phyloP scores from a whole-genome alignment of 2,329 filamentous ascomycete genomes.

The Westerdykella aurantiaca region DNA sequence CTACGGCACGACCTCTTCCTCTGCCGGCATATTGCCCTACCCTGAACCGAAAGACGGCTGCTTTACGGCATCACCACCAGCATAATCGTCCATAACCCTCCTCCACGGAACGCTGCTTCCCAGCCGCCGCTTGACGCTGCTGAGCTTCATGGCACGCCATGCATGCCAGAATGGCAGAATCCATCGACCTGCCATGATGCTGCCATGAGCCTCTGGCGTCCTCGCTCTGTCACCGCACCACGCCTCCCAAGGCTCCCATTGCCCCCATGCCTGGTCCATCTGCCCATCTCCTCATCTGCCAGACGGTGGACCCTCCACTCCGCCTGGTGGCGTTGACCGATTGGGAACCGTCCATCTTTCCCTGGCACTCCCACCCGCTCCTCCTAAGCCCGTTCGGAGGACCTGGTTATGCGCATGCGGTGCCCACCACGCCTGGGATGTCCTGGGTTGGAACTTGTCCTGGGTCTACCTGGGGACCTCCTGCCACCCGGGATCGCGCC shows the following conservation, averaged over 20 bases:
- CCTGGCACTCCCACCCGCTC: constrained; percentile 21
- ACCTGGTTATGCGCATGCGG: constrained; percentile 30
- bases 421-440: constrained; percentile 28
- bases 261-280: constrained; percentile 28
- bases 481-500: constrained; percentile 28
- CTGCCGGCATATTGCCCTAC: constrained; percentile 31
- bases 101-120: constrained; percentile 21
- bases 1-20: constrained; percentile 33
- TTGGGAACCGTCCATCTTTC: constrained; percentile 28
- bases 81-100: constrained; percentile 21
- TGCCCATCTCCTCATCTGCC: constrained; percentile 26
- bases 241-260: constrained; percentile 18
- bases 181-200: constrained; percentile 7
- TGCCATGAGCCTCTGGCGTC: constrained; percentile 4
- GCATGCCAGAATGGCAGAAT: constrained; percentile 13
- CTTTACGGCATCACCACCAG: constrained; percentile 16
- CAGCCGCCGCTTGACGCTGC: constrained; percentile 23
- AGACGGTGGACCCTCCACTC: constrained; percentile 5
- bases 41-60: constrained; percentile 19
- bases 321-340: constrained; percentile 24
- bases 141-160: constrained; percentile 20
- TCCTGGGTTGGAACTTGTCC: not conserved
- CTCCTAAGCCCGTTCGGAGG: constrained; percentile 28
- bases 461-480: not conserved
- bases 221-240: constrained; percentile 13